These are phyloP conservation scores for Termitomyces sp. DNA, from an alignment of 768 basidiomycete genomes.

Conservation along the genomic window DNA sequence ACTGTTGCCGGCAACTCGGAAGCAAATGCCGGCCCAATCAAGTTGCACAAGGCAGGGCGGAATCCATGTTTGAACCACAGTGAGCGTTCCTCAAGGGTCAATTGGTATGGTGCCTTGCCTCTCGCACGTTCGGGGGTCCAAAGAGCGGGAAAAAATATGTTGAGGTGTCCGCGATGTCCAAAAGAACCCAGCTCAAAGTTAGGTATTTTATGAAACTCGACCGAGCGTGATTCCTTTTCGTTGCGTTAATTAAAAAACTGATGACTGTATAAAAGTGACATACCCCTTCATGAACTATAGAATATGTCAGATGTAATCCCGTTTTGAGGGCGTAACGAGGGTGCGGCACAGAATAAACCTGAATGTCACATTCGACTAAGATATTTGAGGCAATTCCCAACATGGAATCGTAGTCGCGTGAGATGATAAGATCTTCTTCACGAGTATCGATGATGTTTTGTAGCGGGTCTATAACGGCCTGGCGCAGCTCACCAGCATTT, in stretches of 20 bases:
- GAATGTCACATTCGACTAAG: background rate
- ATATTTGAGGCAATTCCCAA: background rate
- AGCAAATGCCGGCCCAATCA: background rate
- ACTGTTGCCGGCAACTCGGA: background rate
- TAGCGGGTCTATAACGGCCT: background rate
- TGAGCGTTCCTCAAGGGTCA: background rate
- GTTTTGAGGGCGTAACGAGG: background rate
- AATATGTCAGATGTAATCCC: background rate
- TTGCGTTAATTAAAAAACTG: no score
- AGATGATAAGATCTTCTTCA: background rate
- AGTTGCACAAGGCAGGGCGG: background rate
- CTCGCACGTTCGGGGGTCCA: background rate
- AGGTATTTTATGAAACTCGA: background rate
- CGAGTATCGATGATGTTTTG: background rate
- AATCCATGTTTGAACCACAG: background rate
- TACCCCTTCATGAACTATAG: background rate
- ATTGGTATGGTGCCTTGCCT: background rate
- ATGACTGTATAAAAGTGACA: background rate
- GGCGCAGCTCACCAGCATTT: background rate
- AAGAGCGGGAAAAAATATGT: background rate
- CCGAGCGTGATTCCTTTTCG: background rate
- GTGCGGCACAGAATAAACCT: background rate
- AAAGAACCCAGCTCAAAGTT: background rate
- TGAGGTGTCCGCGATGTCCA: background rate
- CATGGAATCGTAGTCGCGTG: background rate